Base-by-base conservation (phyloP, 352 stramenopile species). In the Peronospora farinosa region DNA sequence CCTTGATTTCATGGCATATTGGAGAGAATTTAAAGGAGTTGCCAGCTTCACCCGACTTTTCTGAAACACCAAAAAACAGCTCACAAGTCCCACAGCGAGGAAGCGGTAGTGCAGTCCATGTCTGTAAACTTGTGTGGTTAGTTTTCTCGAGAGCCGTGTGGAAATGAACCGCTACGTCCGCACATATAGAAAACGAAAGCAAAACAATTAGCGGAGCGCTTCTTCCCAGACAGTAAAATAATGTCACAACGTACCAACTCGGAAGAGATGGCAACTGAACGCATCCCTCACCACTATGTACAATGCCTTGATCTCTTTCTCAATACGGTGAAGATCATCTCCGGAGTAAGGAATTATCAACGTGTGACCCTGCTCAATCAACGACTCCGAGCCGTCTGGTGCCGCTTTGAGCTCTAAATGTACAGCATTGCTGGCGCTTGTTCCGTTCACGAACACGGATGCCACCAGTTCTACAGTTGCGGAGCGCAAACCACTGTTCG, bases 261-360 rank as follows among this genome's bases (percentile, higher is more conserved):
- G 75, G 43, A 74, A 74, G 27, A 84, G 46, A n/a, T 76, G 60
- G n/a, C 75, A 87, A 11, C 69, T 70, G n/a, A 68, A 54, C 0
- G 38, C 11, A 47, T 87, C 75, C 5, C 72, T 63, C 16, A 87
- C 42, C 25, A 84, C 44, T 3, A 84, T 40, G 40, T 77, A 84
- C 19, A 79, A 54, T 23, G 54, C 17, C 37, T 72, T 56, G 12
- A 52, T 57, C 17, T 53, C 39, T 19, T 40, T 52, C 37, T 53
- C 54, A 8, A 45, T 45, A 39, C 64, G 30, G 9, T 59, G 40
- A 16, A 47, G 47, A 33, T 65, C 44, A 9, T 48, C 32, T 27
- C 28, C 33, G 37, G 30, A 40, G n/a, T 56, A 49, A 45, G 62
- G 57, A 58, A 64, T 64, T 19, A 39, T 42, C 7, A 66, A 9